Base-by-base conservation (phyloP, 2,329 filamentous ascomycete species). In the Ascochyta pisi region DNA sequence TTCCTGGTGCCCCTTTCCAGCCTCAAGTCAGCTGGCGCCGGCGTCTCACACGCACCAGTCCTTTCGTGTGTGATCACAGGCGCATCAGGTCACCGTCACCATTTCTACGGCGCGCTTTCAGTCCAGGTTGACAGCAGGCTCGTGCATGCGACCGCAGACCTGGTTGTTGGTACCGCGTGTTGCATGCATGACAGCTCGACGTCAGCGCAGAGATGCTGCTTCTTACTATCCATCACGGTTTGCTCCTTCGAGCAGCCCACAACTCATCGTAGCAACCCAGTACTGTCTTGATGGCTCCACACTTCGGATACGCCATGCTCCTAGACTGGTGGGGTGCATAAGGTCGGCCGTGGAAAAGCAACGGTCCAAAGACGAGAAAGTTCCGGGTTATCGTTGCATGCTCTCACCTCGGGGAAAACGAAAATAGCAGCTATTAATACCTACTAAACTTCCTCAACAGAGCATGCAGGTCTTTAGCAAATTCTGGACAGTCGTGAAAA, bases 351-450 rank as follows among this genome's bases (percentile, higher is more conserved):
- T 64, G 61, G 62, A 67, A 49, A 57, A 63, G 60, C 46, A 52
- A 49, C 52, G 46, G 24, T 44, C 62, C 53, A 54, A 47, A 19
- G 58, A 56, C 69, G 68, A 72, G 57, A 71, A 72, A 67, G 63
- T 62, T 10, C 62, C 67, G 67, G 68, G 58, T 56, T 45, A 15
- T 37, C 31, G 33, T 38, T 50, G 15, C 40, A 8, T 43, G 31
- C 44, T 48, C 29, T 13, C 29, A 31, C 12, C 2, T 15, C 12
- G 8, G 27, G 9, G 10, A 29, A 10, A 9, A 29, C 9, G 27
- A 10, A 29, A 3, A 10, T 10, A 29, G 9, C 9, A 10, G 9
- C 9, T 10, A 29, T 9, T 3, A 9, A 3, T 10, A 3, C 27
- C 3, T 10, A 3, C 27, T 3, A 9, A 29, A 1, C 27, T 10